phyloP scores from a whole-genome alignment of 805 yeast species.

The Ogataea dorogensis region DNA sequence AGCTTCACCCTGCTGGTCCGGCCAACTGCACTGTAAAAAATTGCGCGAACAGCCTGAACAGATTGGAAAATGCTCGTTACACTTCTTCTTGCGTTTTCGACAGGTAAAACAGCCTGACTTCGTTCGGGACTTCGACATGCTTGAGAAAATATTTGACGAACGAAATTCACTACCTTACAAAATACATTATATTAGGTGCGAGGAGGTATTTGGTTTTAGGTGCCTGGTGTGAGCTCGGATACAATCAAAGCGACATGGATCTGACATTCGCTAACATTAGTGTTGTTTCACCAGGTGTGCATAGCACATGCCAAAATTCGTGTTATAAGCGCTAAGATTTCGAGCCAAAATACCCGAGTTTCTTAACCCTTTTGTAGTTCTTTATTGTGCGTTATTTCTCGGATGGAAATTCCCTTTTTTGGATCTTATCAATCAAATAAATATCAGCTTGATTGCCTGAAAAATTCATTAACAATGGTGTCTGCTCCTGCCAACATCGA shows the following conservation, averaged over 20 bases:
- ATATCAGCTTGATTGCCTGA: not conserved
- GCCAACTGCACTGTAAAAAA: slow-evolving; percentile 36
- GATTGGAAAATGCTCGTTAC: slow-evolving; percentile 33
- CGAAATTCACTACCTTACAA: too few relatives aligned
- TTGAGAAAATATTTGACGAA: too few relatives aligned
- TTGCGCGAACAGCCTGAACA: slow-evolving; percentile 38
- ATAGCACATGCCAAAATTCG: too few relatives aligned
- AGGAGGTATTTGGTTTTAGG: too few relatives aligned
- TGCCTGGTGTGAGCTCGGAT: not conserved
- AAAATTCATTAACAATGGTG: slow-evolving; percentile 13
- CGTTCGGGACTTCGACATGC: slow-evolving; percentile 25
- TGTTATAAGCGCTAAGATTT: too few relatives aligned
- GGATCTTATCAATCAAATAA: slow-evolving; percentile 6
- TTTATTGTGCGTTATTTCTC: too few relatives aligned
- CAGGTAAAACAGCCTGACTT: slow-evolving; percentile 39
- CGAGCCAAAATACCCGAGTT: too few relatives aligned
- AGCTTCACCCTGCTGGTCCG: slow-evolving; percentile 23
- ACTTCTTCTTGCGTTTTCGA: slow-evolving; percentile 38
- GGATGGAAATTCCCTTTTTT: slow-evolving; percentile 7
- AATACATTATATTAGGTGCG: slow-evolving; percentile 1
- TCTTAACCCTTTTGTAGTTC: too few relatives aligned
- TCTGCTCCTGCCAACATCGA: slow-evolving; percentile 27
- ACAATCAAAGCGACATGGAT: too few relatives aligned
- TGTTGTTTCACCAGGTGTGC: too few relatives aligned
- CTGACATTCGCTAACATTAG: too few relatives aligned